These are phyloP conservation scores for Breviolum minutum DNA, from an alignment of 73 alveolate species.

Conservation along the genomic window DNA sequence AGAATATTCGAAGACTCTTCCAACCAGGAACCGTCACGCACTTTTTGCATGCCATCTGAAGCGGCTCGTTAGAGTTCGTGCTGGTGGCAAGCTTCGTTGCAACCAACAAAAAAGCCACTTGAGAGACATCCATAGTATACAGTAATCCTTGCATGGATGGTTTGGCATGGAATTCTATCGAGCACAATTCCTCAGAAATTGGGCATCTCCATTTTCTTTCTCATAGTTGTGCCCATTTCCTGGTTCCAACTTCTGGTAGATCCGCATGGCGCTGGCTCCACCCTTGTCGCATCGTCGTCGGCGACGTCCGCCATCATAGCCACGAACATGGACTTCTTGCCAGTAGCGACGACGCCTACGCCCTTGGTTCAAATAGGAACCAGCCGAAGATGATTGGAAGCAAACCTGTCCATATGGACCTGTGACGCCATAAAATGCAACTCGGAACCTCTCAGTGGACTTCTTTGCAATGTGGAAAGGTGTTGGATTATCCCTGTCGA, in stretches of 20 bases:
- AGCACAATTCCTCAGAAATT: constrained; percentile 45
- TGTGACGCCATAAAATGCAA: constrained; percentile 24
- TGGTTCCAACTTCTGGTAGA: constrained; percentile 83
- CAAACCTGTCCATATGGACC: constrained; percentile 81
- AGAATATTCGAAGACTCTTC: too few relatives aligned
- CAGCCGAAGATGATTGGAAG: not conserved
- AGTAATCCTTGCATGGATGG: not conserved
- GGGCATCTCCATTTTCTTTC: constrained; percentile 78
- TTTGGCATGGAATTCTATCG: not conserved
- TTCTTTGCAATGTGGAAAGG: constrained; percentile 52
- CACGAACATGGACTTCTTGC: constrained; percentile 36
- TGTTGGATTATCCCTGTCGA: not conserved
- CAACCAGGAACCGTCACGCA: too few relatives aligned
- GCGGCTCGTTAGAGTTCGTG: too few relatives aligned
- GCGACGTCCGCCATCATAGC: constrained; percentile 89
- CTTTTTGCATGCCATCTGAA: too few relatives aligned
- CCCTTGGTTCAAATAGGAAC: constrained; percentile 24
- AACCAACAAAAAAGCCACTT: too few relatives aligned
- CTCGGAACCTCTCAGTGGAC: constrained; percentile 58
- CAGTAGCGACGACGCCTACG: constrained; percentile 32
- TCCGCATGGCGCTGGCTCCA: constrained; percentile 52
- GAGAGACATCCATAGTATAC: not conserved
- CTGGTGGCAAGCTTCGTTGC: too few relatives aligned
- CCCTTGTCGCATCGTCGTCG: constrained; percentile 57
- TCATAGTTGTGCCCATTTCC: constrained; percentile 59